phyloP scores from a whole-genome alignment of 2,329 filamentous ascomycete genomes.

The Cladosporium sp. region DNA sequence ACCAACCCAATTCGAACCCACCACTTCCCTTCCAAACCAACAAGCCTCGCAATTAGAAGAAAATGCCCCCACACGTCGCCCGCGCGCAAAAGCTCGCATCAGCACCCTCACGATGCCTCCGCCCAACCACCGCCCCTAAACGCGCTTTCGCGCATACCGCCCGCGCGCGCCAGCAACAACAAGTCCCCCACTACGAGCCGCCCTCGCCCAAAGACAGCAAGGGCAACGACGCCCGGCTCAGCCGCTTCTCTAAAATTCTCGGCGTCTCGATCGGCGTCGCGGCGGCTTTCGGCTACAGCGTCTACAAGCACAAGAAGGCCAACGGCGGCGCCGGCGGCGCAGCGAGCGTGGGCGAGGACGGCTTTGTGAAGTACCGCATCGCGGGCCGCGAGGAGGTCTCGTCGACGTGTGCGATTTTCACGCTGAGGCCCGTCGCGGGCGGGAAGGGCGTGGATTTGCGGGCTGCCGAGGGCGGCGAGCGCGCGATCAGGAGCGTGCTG shows the following conservation, averaged over 20 bases:
- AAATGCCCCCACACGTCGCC: conserved; percentile 4
- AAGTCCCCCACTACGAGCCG: conserved; percentile 6
- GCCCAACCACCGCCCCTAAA: background rate
- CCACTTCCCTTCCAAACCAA: no score
- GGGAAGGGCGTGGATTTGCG: conserved; percentile 15
- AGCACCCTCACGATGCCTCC: background rate
- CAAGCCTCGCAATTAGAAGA: background rate
- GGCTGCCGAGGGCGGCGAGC: conserved; percentile 19
- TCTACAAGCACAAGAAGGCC: conserved; percentile 6
- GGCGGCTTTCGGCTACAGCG: conserved; percentile 8
- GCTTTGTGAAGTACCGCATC: conserved; percentile 51
- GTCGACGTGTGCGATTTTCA: conserved; percentile 62
- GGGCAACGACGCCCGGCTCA: conserved; percentile 10
- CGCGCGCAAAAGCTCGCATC: background rate
- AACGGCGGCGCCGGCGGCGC: background rate
- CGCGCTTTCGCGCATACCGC: background rate
- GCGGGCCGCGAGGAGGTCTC: conserved; percentile 57
- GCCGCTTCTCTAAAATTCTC: conserved; percentile 10
- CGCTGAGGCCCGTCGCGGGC: conserved; percentile 42
- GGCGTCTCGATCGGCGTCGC: conserved; percentile 4
- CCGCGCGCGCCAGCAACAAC: background rate
- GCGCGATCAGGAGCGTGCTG: conserved; percentile 80
- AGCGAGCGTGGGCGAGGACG: background rate
- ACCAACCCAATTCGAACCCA: no score
- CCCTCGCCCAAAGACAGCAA: conserved; percentile 10